Evolutionary conservation across 2,329 filamentous ascomycete species (phyloP), one percentile per base, ranked within the genome.

Genomic region (Lachnellula suecica): DNA sequence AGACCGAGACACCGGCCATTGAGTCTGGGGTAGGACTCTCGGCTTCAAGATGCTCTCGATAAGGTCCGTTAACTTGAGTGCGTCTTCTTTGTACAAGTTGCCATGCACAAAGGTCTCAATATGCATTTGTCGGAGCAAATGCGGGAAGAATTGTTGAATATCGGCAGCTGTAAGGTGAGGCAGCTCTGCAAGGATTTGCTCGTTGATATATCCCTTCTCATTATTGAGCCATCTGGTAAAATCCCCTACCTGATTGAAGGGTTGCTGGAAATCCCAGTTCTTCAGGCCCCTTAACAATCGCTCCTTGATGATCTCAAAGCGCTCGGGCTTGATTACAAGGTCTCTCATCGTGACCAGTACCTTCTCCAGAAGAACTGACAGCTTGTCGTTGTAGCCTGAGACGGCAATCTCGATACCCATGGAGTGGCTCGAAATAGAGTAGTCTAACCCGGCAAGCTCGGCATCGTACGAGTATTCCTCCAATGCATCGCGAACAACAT

Each of bases 401-500:
- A 97, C 82, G 13, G 88, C 84, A 37, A 97, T 74, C 52, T 89
- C 85, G 25, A 97, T 68, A 0, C 92, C 92, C 27, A 84, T 81
- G 4, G 81, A 79, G 64, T 89, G 87, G 23, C 87, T 80, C 4
- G 78, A 77, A n/a, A 97, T 82, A 35, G 81, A 84, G 67, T 97
- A 97, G 55, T 89, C 83, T 41, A 99, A 72, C 0, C 94, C 94
- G 7, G 94, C 91, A 53, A 99, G 81, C 65, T 97, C 92, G 0
- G 94, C 94, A 70, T 97, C 93, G 65, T 99, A 99, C 0, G 92
- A 89, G 69, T 96, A 97, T 68, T 97, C 92, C 49, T 89, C 89
- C 23, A 99, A 72, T 1, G 89, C 89, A 71, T 99, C 94, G 49
- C 88, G 82, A 15, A 99, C 90, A 17, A 97, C 77, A 60, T 94